These are phyloP conservation scores for Talaromyces islandicus DNA, from an alignment of 2,329 filamentous ascomycete species.

Conservation along the genomic window DNA sequence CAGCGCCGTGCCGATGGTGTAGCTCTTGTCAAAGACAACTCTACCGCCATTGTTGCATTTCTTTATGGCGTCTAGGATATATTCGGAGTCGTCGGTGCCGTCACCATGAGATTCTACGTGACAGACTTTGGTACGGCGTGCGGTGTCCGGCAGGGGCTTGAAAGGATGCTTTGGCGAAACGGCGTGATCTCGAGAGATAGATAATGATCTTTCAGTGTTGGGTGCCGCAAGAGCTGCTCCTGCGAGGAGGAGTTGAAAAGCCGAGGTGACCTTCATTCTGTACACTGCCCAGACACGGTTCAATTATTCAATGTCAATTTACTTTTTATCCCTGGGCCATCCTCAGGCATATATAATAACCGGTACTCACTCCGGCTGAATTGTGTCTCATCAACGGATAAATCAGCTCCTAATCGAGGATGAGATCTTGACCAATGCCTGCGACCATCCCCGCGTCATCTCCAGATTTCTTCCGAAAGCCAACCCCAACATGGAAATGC, in stretches of 20 bases:
- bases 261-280: constrained; percentile 1
- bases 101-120: constrained; percentile 22
- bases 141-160: constrained; percentile 21
- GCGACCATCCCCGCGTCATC: background rate
- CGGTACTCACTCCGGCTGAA: background rate
- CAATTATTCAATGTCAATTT: background rate
- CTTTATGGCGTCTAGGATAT: constrained; percentile 51
- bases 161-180: constrained; percentile 25
- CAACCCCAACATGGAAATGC: background rate
- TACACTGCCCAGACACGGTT: background rate
- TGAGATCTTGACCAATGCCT: background rate
- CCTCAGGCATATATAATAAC: background rate
- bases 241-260: constrained; percentile 3
- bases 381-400: background rate
- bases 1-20: constrained; percentile 58
- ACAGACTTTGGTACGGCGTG: constrained; percentile 21
- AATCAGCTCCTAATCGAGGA: background rate
- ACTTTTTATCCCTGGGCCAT: too few species aligned
- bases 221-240: constrained; percentile 1
- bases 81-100: constrained; percentile 42
- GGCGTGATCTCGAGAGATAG: constrained; percentile 17
- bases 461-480: background rate
- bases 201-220: background rate
- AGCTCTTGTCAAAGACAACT: constrained; percentile 54
- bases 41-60: constrained; percentile 59